phyloP scores from a whole-genome alignment of 352 stramenopile species.

The Globisporangium viniferum region DNA sequence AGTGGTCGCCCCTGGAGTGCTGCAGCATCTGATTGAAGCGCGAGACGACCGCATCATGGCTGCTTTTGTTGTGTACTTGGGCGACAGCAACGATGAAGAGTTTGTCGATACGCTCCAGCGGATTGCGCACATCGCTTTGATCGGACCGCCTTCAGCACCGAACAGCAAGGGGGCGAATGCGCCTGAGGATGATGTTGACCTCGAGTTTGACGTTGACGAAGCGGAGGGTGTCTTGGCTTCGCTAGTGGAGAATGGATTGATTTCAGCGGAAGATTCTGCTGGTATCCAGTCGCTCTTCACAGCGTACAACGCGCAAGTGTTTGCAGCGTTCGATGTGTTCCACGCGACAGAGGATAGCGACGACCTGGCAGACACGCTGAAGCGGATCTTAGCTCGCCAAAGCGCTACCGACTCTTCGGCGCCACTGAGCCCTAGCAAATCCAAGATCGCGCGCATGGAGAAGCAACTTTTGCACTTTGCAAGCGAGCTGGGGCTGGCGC shows the following conservation, averaged over 20 bases:
- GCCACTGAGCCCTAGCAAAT: constrained; percentile 8
- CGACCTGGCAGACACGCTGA: constrained; percentile 56
- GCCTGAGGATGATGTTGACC: constrained; percentile 15
- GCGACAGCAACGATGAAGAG: constrained; percentile 57
- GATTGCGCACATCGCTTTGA: constrained; percentile 36
- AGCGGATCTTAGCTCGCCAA: constrained; percentile 30
- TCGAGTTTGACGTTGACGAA: constrained; percentile 15
- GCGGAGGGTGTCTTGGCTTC: constrained; percentile 26
- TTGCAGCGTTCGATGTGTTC: constrained; percentile 61
- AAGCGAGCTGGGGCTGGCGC: constrained; percentile 27
- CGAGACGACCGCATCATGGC: constrained; percentile 67
- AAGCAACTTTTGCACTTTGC: constrained; percentile 42
- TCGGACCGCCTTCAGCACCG: background rate
- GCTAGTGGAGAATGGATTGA: constrained; percentile 21
- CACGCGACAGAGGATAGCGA: constrained; percentile 38
- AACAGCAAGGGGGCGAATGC: background rate
- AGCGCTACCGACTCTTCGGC: background rate
- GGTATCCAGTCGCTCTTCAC: constrained; percentile 29
- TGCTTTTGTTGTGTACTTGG: constrained; percentile 62
- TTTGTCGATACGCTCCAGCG: constrained; percentile 60
- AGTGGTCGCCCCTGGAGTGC: constrained; percentile 25
- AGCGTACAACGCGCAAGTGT: constrained; percentile 33
- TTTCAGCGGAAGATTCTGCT: constrained; percentile 26
- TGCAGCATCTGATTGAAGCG: constrained; percentile 40
- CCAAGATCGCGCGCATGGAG: constrained; percentile 26